These are phyloP conservation scores for Russula ochroleuca DNA, from an alignment of 768 basidiomycete genomes.

Conservation along the genomic window DNA sequence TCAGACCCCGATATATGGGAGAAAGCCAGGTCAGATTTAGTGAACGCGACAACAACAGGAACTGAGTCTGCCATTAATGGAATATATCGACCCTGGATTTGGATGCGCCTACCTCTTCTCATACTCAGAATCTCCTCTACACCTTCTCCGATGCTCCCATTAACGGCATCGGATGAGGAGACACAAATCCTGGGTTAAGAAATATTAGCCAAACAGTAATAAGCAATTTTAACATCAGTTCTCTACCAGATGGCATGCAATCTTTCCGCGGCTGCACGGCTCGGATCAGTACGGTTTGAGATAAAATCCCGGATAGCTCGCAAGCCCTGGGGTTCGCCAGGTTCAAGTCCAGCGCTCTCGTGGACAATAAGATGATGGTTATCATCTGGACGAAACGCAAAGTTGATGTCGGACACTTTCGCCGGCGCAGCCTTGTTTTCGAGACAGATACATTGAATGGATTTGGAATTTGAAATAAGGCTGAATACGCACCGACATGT, in stretches of 20 bases:
- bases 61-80: neutral
- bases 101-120: neutral
- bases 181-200: neutral
- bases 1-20: neutral
- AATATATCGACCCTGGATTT: too few relatives aligned
- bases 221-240: neutral
- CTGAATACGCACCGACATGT: neutral
- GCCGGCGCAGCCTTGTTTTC: neutral
- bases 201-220: neutral
- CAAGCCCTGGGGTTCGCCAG: neutral
- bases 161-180: neutral
- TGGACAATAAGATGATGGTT: constrained; percentile 5
- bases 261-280: neutral
- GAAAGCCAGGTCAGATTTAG: neutral
- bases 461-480: neutral
- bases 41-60: neutral
- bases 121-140: neutral
- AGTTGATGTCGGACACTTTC: neutral
- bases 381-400: neutral
- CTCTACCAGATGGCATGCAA: constrained; percentile 5
- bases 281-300: neutral
- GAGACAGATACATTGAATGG: neutral
- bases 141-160: neutral
- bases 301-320: neutral
- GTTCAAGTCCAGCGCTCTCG: neutral